Base-by-base conservation (phyloP, 2,329 filamentous ascomycete genomes). In the Fusarium verrucosum region DNA sequence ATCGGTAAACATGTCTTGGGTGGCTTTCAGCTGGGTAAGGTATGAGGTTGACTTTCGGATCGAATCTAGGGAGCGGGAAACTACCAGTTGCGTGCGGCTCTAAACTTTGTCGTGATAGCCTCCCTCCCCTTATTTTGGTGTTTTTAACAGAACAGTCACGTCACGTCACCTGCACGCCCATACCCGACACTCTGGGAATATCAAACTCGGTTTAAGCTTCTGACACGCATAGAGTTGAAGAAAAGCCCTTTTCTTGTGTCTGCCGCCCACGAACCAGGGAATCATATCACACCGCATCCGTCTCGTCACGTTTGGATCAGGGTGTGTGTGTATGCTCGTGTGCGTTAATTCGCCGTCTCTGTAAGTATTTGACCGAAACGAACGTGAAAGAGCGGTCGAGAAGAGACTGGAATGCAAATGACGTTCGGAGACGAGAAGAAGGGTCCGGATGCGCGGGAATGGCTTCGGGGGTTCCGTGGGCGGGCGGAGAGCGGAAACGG, bases 361-460 rank as follows among this genome's bases (percentile, higher is more conserved):
- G 33, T 26, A 23, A 16, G 20, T 43, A 36, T 33, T n/a, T 60
- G 22, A n/a, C 58, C 36, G 58, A 37, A 61, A 53, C 58, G 49
- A 52, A 44, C n/a, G 32, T 25, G 9, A 62, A 62, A 50, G 44
- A 35, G 62, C 49, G 47, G 55, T 53, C 42, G 36, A 26, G 40
- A 32, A 38, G 13, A 25, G 38, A 44, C 62, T 63, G 62, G 62
- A 66, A 66, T 66, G 62, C 16, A 50, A 36, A 46, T 66, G 62
- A 66, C 51, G 51, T 50, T 40, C 23, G 35, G 30, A 16, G 7
- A 46, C 13, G 36, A 17, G 25, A 40, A 43, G 30, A 53, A 35
- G 40, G 35, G 25, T 35, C 36, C 41, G 41, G 32, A 33, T 53
- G 35, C 14, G 35, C 55, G 54, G 35, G 40, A 59, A 45, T 33